A percentile compares a stretch with the other conserved stretches of the same genome.
These are phyloP conservation scores for Lagenaria siceraria DNA, from an alignment of 306 rosid genomes.

Conservation along the genomic window DNA sequence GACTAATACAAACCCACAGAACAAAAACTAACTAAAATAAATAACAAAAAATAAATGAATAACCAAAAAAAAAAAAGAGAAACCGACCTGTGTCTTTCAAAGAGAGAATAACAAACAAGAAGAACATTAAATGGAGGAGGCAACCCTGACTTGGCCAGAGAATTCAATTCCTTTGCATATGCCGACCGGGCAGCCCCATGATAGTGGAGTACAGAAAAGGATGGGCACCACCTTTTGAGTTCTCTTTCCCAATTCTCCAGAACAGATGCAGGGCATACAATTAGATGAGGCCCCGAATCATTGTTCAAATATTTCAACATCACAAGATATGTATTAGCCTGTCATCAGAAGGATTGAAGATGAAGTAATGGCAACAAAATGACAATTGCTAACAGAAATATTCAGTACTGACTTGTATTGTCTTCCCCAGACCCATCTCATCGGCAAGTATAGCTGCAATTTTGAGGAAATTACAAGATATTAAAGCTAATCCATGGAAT, in stretches of 20 bases:
- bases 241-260: conserved; percentile 99
- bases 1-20: conserved; percentile 3
- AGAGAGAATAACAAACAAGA: conserved; percentile 93
- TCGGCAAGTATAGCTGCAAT: conserved; percentile 92
- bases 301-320: conserved; percentile 65
- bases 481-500: background rate
- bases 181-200: conserved; percentile 72
- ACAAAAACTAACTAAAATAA: background rate
- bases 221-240: conserved; percentile 82
- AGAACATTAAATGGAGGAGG: conserved; percentile 92
- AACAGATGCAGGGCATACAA: conserved; percentile 98
- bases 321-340: conserved; percentile 84
- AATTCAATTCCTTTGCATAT: conserved; percentile 68
- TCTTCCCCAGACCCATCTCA: conserved; percentile 98
- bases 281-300: conserved; percentile 93
- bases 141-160: conserved; percentile 66
- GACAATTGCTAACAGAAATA: background rate
- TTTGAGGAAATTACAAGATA: conserved; percentile 9
- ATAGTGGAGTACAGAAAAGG: conserved; percentile 73
- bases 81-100: conserved; percentile 90
- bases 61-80: background rate
- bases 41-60: background rate
- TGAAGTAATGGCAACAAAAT: background rate
- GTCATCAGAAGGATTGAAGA: conserved; percentile 11
- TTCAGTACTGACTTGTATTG: conserved; percentile 53